These are phyloP conservation scores for Euphorbia celastroides DNA, from an alignment of 441 rosid genomes.

Conservation along the genomic window DNA sequence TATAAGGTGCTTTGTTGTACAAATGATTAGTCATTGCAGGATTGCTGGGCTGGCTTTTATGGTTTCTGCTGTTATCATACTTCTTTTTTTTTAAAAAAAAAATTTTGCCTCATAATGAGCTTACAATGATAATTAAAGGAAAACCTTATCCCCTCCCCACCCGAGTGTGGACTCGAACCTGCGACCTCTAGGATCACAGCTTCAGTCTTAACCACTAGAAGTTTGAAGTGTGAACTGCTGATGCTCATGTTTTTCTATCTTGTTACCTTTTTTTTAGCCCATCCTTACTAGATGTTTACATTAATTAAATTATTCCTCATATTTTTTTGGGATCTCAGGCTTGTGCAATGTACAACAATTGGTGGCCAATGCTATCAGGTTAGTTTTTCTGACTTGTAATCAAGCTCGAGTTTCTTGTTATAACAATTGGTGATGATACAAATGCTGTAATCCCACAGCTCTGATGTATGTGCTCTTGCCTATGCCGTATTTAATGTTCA, in stretches of 20 bases:
- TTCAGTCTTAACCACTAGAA: no score
- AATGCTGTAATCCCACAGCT: conserved; percentile 41
- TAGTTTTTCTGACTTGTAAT: conserved; percentile 13
- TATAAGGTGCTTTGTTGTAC: conserved; percentile 11
- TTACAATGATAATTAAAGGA: conserved; percentile 42
- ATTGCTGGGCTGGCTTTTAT: conserved; percentile 98
- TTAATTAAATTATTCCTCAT: not conserved
- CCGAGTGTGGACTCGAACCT: no score
- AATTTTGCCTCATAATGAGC: no score
- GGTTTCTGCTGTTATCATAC: conserved; percentile 87
- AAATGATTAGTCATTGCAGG: conserved; percentile 49
- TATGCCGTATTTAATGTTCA: conserved; percentile 94
- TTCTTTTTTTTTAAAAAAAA: no score
- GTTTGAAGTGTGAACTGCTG: no score
- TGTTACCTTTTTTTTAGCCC: not conserved
- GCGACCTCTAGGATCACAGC: no score
- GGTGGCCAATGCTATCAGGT: conserved; percentile 99
- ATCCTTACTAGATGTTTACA: not conserved
- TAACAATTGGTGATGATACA: conserved; percentile 10
- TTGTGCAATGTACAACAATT: conserved; percentile 80
- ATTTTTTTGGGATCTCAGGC: conserved; percentile 40
- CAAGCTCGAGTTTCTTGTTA: not conserved
- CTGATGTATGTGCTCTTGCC: conserved; percentile 95
- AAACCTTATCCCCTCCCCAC: no score
- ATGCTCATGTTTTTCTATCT: no score